Evolutionary conservation across 2,329 filamentous ascomycete genomes (phyloP).

Genomic region (Fusarium subglutinans): DNA sequence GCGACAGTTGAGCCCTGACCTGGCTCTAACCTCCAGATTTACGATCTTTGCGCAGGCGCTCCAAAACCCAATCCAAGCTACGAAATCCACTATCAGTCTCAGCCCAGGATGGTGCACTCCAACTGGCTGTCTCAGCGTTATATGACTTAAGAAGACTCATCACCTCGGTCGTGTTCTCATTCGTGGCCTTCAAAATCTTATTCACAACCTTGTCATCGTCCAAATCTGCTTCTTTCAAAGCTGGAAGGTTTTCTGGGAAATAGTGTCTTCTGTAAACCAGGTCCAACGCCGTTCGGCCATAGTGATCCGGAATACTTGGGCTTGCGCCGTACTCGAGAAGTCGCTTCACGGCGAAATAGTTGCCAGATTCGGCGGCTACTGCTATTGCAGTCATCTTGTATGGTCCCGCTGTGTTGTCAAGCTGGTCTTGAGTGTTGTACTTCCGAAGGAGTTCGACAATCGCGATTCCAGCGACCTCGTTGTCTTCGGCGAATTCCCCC

Average conservation of each 20-base stretch:
- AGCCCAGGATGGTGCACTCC: not conserved
- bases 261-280: not conserved
- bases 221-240: not conserved
- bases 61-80: not conserved
- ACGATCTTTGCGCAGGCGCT: not conserved
- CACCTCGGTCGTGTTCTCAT: not conserved
- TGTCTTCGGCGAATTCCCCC: not conserved
- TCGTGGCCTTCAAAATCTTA: not conserved
- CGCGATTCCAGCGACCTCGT: not conserved
- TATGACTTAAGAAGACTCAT: not conserved
- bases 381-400: not conserved
- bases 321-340: not conserved
- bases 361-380: not conserved
- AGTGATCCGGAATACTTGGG: not conserved
- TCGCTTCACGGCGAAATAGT: not conserved
- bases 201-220: not conserved
- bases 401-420: not conserved
- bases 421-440: not conserved
- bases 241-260: not conserved
- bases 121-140: not conserved
- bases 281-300: not conserved
- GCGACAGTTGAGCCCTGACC: not conserved
- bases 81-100: not conserved
- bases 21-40: not conserved
- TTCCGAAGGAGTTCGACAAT: not conserved